Conservation (phyloP, 2,329 filamentous ascomycete genomes). For the Tolypocladium tundrense region DNA sequence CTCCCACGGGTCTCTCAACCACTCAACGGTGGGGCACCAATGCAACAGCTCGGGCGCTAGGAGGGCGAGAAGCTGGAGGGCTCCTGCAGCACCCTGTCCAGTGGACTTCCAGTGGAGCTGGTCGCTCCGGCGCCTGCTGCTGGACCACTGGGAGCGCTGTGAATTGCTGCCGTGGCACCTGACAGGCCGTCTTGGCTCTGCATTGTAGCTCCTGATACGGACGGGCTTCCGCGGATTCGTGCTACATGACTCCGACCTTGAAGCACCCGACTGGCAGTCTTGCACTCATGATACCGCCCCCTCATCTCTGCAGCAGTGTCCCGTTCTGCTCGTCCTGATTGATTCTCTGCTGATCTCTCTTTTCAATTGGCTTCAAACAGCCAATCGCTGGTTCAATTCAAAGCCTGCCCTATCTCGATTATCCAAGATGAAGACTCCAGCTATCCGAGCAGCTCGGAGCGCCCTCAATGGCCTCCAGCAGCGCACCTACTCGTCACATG, state of each 20-base stretch:
- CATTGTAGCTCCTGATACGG: neutral
- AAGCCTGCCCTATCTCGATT: neutral
- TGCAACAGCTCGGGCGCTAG: too few species aligned
- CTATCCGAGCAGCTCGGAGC: constrained; percentile 21
- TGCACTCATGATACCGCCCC: neutral
- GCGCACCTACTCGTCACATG: constrained; percentile 30
- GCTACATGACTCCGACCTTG: neutral
- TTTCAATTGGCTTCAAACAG: neutral
- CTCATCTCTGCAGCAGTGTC: neutral
- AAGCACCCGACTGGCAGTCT: neutral
- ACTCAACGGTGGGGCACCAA: too few species aligned
- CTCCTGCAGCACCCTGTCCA: neutral
- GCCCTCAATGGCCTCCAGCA: constrained; percentile 26
- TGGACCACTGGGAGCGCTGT: neutral
- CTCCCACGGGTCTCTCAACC: too few species aligned
- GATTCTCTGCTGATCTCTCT: neutral
- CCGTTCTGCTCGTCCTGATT: neutral
- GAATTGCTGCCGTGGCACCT: neutral
- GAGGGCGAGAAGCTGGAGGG: neutral
- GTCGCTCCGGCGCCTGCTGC: neutral
- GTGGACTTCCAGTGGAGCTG: neutral
- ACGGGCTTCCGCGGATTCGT: neutral
- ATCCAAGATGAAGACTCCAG: constrained; percentile 21
- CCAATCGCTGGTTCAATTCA: neutral
- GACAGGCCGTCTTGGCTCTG: neutral